Evolutionary conservation across 345 rosid species (phyloP).

Genomic region (Clausena lansium): DNA sequence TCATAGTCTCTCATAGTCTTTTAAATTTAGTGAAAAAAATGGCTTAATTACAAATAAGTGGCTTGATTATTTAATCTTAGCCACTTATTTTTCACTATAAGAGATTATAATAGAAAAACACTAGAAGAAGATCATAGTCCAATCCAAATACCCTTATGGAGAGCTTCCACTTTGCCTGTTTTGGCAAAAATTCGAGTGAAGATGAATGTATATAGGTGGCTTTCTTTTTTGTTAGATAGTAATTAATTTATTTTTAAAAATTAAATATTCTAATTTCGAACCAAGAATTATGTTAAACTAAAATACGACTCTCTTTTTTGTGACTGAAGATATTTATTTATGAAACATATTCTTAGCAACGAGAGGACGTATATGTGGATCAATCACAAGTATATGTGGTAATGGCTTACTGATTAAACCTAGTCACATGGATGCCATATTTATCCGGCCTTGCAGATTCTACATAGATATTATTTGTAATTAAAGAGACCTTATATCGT

Average conservation of each 20-base stretch:
- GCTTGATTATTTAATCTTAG: no score
- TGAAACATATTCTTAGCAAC: conserved; percentile 21
- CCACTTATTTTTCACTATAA: no score
- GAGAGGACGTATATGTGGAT: conserved; percentile 13
- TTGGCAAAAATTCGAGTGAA: conserved; percentile 9
- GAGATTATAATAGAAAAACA: no score
- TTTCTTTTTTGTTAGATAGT: conserved; percentile 12
- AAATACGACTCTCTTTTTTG: background rate
- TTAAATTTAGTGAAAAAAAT: no score
- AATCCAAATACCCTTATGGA: background rate
- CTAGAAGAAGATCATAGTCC: no score
- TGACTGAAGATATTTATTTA: background rate
- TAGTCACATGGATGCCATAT: conserved; percentile 12
- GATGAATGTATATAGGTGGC: background rate
- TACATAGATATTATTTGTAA: background rate
- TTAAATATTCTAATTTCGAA: background rate
- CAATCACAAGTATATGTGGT: background rate
- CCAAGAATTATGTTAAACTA: background rate
- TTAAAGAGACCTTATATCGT: background rate
- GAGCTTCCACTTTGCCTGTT: conserved; percentile 11
- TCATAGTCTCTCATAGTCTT: no score
- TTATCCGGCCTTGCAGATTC: conserved; percentile 13
- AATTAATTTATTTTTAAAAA: background rate
- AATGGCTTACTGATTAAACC: background rate
- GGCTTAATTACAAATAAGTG: no score